Base-by-base conservation (phyloP, 495 filamentous ascomycete genomes). In the Penicillium taxi region DNA sequence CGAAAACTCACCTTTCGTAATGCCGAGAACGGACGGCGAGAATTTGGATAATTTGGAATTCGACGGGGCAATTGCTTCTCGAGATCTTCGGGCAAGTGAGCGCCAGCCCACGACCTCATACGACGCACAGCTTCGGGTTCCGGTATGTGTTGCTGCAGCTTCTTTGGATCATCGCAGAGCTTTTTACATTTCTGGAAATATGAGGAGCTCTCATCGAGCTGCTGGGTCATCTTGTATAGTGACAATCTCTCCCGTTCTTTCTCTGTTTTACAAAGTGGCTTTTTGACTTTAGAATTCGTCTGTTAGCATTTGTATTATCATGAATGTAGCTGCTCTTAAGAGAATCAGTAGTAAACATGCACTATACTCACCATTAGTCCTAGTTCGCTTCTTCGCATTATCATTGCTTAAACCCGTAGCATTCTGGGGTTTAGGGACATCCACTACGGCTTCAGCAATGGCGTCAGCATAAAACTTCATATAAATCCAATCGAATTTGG, bases 21-120 rank as follows among this genome's bases (percentile, higher is more conserved):
- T 30, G 20, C 18, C 16, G 14, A 18, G 23, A 41, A 41, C 3
- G 39, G 32, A 6, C 39, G n/a, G n/a, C n/a, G n/a, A n/a, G n/a
- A n/a, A n/a, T n/a, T n/a, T 21, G 5, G 35, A 7, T 18, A 17
- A 8, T 13, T 17, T 14, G 15, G 15, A 14, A 9, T 21, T 18
- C 9, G 6, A n/a, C n/a, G n/a, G 13, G 39, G 39, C 16, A 41
- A 17, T 6, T 19, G n/a, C n/a, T 13, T 15, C 4, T 30, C 18
- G 1, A 17, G 26, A 11, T 31, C n/a, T 23, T 18, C 19, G 1
- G 37, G 32, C 5, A 30, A 15, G 5, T 31, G 2, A 23, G 22
- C 26, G 7, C 47, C 46, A 9, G 41, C 41, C 44, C 48, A 52
- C 17, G 39, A 25, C 31, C 39, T 37, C 4, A 45, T 32, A 19